Evolutionary conservation across 2,329 filamentous ascomycete genomes (phyloP), one percentile per base, ranked within the genome.

Genomic region (Exophiala bonariae): DNA sequence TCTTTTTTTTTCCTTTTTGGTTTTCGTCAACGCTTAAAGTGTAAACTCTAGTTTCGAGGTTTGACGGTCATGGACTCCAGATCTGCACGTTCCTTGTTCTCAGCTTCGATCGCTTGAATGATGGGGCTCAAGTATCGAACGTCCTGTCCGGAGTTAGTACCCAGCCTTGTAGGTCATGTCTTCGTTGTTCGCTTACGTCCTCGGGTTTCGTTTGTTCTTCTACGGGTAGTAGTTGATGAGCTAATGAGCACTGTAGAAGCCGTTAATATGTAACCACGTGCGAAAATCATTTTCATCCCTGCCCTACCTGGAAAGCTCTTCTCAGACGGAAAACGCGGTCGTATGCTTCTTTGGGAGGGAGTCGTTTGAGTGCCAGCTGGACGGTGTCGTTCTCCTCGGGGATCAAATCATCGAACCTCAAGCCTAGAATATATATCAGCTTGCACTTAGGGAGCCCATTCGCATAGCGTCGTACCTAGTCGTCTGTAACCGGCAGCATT

Each of bases 251-350:
- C 82, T 86, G 64, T 61, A 14, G 32, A 19, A 30, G 6, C n/a
- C 23, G 37, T 44, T 33, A 46, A 39, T 36, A 13, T 38, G 17
- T 20, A 20, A 13, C 6, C 14, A 10, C 17, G n/a, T 17, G 10
- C 35, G 20, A 20, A 7, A 34, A 6, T 5, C 10, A 22, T 17
- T 13, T 36, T 16, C n/a, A 18, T 19, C 6, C 35, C 16, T 38
- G 39, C 55, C 68, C 57, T 75, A 87, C 85, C 80, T 99, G 93
- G 75, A 95, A 85, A 64, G 93, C 92, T 74, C 93, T 85, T 76
- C 93, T 89, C 73, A 99, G 83, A 67, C 93, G 91, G 85, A 90
- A 99, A 70, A 97, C 83, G 70, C 93, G 92, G 78, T 99, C 93
- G 77, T 97, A 97, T 64, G 85, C 81, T 69, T 93, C 89, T 79